Evolutionary conservation across 371 early-diverging fungal genomes (phyloP).

Genomic region (Apophysomyces elegans): DNA sequence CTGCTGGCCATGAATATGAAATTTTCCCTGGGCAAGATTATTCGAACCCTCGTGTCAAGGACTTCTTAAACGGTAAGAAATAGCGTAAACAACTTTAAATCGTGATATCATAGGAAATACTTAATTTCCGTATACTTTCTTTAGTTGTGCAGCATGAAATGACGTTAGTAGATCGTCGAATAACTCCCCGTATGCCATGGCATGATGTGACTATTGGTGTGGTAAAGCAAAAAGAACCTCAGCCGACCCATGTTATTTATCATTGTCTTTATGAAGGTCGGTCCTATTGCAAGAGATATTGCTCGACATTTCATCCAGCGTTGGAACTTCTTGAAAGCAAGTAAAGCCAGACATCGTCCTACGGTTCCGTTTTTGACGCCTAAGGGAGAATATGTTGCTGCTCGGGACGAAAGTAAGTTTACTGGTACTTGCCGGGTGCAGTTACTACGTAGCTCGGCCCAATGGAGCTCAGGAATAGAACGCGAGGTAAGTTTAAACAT

Average conservation of each 20-base stretch:
- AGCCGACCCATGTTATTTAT: not conserved
- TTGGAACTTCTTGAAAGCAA: constrained; percentile 86
- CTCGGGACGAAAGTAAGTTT: constrained; percentile 67
- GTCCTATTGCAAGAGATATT: constrained; percentile 81
- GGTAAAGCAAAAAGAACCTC: constrained; percentile 27
- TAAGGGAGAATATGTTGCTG: constrained; percentile 76
- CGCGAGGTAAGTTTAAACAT: constrained; percentile 35
- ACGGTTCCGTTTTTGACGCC: constrained; percentile 78
- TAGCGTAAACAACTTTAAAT: too few species aligned
- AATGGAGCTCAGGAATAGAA: constrained; percentile 73
- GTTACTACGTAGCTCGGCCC: constrained; percentile 66
- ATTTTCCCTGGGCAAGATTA: constrained; percentile 90
- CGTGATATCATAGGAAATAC: too few species aligned
- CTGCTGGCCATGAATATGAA: constrained; percentile 42
- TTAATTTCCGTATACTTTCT: not conserved
- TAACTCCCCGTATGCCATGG: constrained; percentile 93
- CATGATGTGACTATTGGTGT: constrained; percentile 85
- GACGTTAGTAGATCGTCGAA: constrained; percentile 51
- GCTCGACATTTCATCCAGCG: constrained; percentile 92
- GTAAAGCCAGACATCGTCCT: constrained; percentile 66
- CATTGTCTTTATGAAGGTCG: constrained; percentile 39
- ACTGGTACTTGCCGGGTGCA: constrained; percentile 73
- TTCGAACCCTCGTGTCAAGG: constrained; percentile 88
- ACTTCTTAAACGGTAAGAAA: constrained; percentile 75
- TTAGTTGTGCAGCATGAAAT: constrained; percentile 55